phyloP scores from a whole-genome alignment of 1,284 basidiomycete genomes.

The Papiliotrema flavescens region DNA sequence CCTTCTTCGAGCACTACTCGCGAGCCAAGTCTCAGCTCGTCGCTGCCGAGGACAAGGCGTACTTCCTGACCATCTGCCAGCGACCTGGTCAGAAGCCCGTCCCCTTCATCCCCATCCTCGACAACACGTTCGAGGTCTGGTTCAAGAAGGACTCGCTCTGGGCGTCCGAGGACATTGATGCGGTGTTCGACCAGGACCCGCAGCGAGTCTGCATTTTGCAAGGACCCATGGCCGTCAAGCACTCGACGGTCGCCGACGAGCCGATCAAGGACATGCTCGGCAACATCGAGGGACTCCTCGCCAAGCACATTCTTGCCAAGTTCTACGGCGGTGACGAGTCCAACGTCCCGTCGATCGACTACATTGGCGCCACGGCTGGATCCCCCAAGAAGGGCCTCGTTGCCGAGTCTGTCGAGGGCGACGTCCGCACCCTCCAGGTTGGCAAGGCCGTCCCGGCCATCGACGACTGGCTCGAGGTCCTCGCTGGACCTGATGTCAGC shows the following conservation, averaged over 20 bases:
- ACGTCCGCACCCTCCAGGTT: conserved; percentile 59
- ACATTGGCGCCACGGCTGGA: conserved; percentile 62
- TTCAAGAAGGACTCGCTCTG: conserved; percentile 99
- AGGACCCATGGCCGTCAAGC: conserved; percentile 90
- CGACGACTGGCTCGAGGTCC: conserved; percentile 74
- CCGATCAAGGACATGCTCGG: conserved; percentile 89
- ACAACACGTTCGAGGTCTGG: conserved; percentile 91
- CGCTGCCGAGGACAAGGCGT: conserved; percentile 91
- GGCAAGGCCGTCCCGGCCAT: conserved; percentile 58
- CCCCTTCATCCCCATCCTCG: conserved; percentile 97
- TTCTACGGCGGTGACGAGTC: conserved; percentile 75
- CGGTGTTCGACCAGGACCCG: conserved; percentile 95
- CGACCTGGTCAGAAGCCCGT: conserved; percentile 96
- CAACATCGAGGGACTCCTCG: conserved; percentile 74
- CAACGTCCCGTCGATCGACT: conserved; percentile 79
- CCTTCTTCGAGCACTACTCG: conserved; percentile 82
- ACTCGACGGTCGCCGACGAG: conserved; percentile 83
- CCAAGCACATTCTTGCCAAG: conserved; percentile 73
- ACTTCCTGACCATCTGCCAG: conserved; percentile 91
- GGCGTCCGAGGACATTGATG: conserved; percentile 97
- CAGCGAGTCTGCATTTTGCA: conserved; percentile 97
- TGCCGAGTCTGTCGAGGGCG: conserved; percentile 52
- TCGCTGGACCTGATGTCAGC: conserved; percentile 74
- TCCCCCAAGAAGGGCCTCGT: conserved; percentile 54
- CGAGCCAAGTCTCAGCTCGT: conserved; percentile 79